These are phyloP conservation scores for Ruellia speciosa DNA, from an alignment of 305 asterid species.

Conservation along the genomic window DNA sequence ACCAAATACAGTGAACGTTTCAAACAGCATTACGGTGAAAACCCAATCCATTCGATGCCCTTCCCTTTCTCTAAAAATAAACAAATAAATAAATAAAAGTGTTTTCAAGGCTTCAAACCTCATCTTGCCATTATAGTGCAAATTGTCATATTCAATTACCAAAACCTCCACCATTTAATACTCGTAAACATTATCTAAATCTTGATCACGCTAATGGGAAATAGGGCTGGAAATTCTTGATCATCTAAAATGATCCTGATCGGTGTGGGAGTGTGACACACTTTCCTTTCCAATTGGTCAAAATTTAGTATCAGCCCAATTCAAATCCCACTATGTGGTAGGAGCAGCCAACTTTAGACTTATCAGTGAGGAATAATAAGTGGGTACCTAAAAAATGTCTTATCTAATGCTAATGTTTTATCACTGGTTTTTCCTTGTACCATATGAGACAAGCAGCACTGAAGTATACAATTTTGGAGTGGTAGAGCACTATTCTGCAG, in stretches of 20 bases:
- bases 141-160: no score
- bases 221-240: background rate
- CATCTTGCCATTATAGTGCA: no score
- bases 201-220: background rate
- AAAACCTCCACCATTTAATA: no score
- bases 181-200: no score
- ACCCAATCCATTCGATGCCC: no score
- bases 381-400: background rate
- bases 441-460: background rate
- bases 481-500: background rate
- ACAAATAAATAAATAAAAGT: no score
- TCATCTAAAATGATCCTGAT: background rate
- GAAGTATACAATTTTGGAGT: background rate
- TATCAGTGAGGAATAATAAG: background rate
- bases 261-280: background rate
- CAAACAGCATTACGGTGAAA: no score
- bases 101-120: no score
- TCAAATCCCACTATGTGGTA: background rate
- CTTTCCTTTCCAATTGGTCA: background rate
- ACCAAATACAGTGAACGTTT: no score
- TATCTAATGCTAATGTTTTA: background rate
- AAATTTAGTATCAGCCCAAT: background rate
- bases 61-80: no score
- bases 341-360: background rate
- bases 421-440: background rate